phyloP scores from a whole-genome alignment of 495 filamentous ascomycete species.

The Hypoxylon intermedium region DNA sequence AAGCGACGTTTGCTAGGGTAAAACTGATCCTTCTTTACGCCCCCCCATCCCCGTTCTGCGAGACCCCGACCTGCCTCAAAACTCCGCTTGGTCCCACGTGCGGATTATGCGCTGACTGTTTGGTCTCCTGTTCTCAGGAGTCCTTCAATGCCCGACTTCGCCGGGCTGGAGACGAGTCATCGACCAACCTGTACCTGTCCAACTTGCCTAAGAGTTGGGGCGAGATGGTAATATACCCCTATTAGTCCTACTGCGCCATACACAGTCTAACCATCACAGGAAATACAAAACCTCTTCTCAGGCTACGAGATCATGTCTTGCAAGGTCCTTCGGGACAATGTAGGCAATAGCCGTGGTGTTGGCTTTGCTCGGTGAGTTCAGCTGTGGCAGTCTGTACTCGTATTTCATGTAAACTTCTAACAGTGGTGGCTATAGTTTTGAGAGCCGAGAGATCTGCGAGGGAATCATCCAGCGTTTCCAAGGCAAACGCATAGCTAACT shows the following conservation, averaged over 20 bases:
- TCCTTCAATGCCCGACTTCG: slow-evolving; percentile 96
- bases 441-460: slow-evolving; percentile 85
- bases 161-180: slow-evolving; percentile 84
- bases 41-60: no score
- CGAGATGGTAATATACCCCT: slow-evolving; percentile 69
- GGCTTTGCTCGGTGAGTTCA: slow-evolving; percentile 87
- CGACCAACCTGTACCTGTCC: slow-evolving; percentile 96
- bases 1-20: slow-evolving; percentile 94
- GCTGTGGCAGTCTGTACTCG: not conserved
- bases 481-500: slow-evolving; percentile 68
- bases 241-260: not conserved
- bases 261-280: slow-evolving; percentile 51
- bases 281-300: slow-evolving; percentile 78
- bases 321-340: slow-evolving; percentile 88
- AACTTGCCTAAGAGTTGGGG: slow-evolving; percentile 91
- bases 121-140: slow-evolving; percentile 61
- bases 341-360: slow-evolving; percentile 92
- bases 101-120: not conserved
- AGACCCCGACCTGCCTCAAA: no score
- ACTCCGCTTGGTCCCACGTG: not conserved
- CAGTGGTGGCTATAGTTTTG: slow-evolving; percentile 66
- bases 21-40: slow-evolving; percentile 10
- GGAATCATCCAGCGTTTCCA: slow-evolving; percentile 84
- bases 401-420: slow-evolving; percentile 29
- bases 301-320: slow-evolving; percentile 85